Percentiles rank a stretch among this genome's conserved stretches.
phyloP scores from a whole-genome alignment of 2,329 filamentous ascomycete species.

The Chaetomiaceae sp. region DNA sequence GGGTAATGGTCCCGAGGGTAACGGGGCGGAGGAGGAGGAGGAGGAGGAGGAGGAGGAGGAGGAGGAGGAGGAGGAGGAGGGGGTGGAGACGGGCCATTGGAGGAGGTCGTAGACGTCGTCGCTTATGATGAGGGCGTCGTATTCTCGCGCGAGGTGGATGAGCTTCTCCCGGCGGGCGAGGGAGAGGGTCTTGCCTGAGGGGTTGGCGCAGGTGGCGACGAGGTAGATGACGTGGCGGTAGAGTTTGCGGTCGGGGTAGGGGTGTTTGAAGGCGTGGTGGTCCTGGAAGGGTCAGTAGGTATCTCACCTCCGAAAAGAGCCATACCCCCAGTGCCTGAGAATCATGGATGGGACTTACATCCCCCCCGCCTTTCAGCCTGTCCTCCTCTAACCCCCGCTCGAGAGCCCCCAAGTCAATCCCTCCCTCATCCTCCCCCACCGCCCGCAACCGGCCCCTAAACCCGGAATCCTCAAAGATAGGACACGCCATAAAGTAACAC shows the following conservation, averaged over 20 bases:
- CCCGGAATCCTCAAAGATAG: conserved; percentile 79
- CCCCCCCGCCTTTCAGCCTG: conserved; percentile 3
- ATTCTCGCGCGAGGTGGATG: conserved; percentile 69
- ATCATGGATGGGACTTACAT: too few species aligned
- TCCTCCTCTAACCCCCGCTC: conserved; percentile 42
- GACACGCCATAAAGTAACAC: conserved; percentile 77
- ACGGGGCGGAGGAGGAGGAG: too few species aligned
- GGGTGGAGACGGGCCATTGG: conserved; percentile 59
- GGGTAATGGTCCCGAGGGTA: too few species aligned
- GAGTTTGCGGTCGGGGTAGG: conserved; percentile 62
- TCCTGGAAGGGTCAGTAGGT: neutral
- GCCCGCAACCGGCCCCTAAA: conserved; percentile 63
- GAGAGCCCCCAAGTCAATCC: conserved; percentile 64
- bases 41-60: conserved; percentile 19
- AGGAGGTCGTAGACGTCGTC: conserved; percentile 96
- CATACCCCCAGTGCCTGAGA: too few species aligned
- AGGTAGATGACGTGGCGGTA: conserved; percentile 87
- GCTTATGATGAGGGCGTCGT: conserved; percentile 76
- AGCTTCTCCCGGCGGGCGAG: conserved; percentile 61
- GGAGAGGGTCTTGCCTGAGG: conserved; percentile 78
- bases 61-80: conserved; percentile 5
- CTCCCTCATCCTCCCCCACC: conserved; percentile 72
- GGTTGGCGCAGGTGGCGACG: conserved; percentile 86
- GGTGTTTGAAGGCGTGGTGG: conserved; percentile 51
- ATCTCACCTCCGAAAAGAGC: neutral